These are phyloP conservation scores for Aureobasidium vineae DNA, from an alignment of 2,329 filamentous ascomycete species.

Conservation along the genomic window DNA sequence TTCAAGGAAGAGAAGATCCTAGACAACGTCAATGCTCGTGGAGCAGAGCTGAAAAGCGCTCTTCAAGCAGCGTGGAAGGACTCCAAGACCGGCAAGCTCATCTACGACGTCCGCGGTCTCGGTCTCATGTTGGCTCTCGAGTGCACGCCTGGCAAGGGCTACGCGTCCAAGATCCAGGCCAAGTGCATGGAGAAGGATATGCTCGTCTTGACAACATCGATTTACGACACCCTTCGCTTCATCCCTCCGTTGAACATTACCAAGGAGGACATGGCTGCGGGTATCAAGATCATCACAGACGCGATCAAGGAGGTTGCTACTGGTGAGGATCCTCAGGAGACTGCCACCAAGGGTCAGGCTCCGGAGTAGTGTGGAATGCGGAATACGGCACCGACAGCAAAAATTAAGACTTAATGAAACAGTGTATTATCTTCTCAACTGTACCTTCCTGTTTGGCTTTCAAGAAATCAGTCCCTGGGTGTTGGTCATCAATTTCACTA, in stretches of 20 bases:
- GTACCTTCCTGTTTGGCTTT: neutral
- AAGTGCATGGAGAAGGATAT: conserved; percentile 43
- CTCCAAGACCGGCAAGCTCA: conserved; percentile 36
- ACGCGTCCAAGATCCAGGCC: conserved; percentile 42
- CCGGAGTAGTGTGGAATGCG: conserved; percentile 25
- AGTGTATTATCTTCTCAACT: too few species aligned
- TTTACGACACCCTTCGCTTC: conserved; percentile 44
- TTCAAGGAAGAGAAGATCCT: conserved; percentile 42
- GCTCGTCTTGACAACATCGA: conserved; percentile 43
- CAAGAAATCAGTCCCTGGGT: neutral
- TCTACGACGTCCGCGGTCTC: conserved; percentile 42
- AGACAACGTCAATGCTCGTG: conserved; percentile 40
- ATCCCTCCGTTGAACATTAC: conserved; percentile 44
- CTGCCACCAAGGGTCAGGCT: conserved; percentile 30
- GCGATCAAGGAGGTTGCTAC: conserved; percentile 42
- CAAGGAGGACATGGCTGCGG: conserved; percentile 42
- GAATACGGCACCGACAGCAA: neutral
- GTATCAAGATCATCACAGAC: conserved; percentile 39
- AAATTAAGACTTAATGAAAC: conserved; percentile 9
- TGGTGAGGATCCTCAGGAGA: conserved; percentile 29
- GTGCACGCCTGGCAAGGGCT: conserved; percentile 39
- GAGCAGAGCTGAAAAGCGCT: conserved; percentile 34
- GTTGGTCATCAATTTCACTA: neutral
- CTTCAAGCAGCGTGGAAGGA: conserved; percentile 33
- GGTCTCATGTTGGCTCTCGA: conserved; percentile 44